Evolutionary conservation across 2,329 filamentous ascomycete species (phyloP), one percentile per base, ranked within the genome.

Genomic region (Paraphoma chrysanthemicola): DNA sequence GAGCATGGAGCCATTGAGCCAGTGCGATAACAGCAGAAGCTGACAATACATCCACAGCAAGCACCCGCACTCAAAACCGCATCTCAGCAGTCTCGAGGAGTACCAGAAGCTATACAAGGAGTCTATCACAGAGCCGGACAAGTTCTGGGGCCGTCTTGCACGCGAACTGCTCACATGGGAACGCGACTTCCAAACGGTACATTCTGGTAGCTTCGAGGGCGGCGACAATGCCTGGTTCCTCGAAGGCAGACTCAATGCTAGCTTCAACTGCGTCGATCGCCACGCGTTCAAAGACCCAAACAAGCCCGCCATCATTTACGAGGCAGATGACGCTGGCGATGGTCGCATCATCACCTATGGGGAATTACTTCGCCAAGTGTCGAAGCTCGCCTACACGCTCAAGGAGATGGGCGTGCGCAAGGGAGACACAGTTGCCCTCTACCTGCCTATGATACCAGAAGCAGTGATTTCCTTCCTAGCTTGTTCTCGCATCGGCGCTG

Each of bases 381-480:
- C 90, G 72, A 90, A 87, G 78, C 88, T 92, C 14, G 90, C 95
- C 44, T 92, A 92, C 82, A 90, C 91, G 23, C 85, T 99, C 68
- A 97, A 93, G 84, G 87, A 94, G 81, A 95, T 97, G 87, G 95
- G 95, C 62, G 94, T 99, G 58, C 88, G 90, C 82, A 98, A 97
- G 84, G 95, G 95, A 53, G 95, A 99, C 80, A 97, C 93, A 4
- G 93, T 99, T 54, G 95, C 93, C 62, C 91, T 99, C 66, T 99
- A 99, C 83, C 82, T 99, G 64, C 95, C 95, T 77, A 99, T 99
- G 95, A 97, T 99, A 78, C 95, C 95, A 53, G 94, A 99, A 80
- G 95, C 95, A 6, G 72, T 99, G 56, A 84, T 99, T 71, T 90
- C 95, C 51, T 91, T 99, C 78, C 84, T 99, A 54, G 95, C 95